These are phyloP conservation scores for Teunomyces pallodes DNA, from an alignment of 805 yeast genomes.

Conservation along the genomic window DNA sequence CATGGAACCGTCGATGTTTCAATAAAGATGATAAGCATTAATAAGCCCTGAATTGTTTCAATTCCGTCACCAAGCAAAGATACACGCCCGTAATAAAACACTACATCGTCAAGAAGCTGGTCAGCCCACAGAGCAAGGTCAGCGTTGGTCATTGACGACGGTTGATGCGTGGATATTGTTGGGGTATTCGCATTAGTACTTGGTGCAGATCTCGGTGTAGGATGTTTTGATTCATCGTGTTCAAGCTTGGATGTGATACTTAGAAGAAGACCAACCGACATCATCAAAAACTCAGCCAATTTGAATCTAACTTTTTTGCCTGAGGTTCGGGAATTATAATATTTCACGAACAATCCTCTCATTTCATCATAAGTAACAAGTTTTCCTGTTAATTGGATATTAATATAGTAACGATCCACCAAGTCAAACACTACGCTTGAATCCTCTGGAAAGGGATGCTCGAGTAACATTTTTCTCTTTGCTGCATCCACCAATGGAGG, in stretches of 20 bases:
- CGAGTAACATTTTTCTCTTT: slow-evolving; percentile 17
- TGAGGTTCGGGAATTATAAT: slow-evolving; percentile 15
- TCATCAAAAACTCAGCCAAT: slow-evolving; percentile 31
- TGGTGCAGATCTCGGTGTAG: not conserved
- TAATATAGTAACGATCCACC: slow-evolving; percentile 22
- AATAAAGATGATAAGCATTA: slow-evolving; percentile 19
- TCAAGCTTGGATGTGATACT: slow-evolving; percentile 10
- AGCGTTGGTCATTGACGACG: not conserved
- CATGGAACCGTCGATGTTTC: slow-evolving; percentile 31
- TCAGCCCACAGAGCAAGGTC: slow-evolving; percentile 19
- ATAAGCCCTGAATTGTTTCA: slow-evolving; percentile 19
- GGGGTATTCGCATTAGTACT: not conserved
- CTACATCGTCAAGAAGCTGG: slow-evolving; percentile 15
- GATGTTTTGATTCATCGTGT: not conserved
- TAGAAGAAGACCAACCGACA: slow-evolving; percentile 29
- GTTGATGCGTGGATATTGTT: not conserved
- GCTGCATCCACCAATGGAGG: slow-evolving; percentile 24
- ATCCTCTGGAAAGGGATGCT: slow-evolving; percentile 22
- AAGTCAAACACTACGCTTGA: slow-evolving; percentile 23
- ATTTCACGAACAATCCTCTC: slow-evolving; percentile 20
- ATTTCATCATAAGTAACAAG: slow-evolving; percentile 17
- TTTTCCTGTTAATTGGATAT: slow-evolving; percentile 19
- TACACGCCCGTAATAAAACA: slow-evolving; percentile 22
- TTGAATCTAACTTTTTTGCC: slow-evolving; percentile 15
- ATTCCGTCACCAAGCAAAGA: slow-evolving; percentile 24